phyloP scores from a whole-genome alignment of 768 basidiomycete species.

The Tricholomella constricta region DNA sequence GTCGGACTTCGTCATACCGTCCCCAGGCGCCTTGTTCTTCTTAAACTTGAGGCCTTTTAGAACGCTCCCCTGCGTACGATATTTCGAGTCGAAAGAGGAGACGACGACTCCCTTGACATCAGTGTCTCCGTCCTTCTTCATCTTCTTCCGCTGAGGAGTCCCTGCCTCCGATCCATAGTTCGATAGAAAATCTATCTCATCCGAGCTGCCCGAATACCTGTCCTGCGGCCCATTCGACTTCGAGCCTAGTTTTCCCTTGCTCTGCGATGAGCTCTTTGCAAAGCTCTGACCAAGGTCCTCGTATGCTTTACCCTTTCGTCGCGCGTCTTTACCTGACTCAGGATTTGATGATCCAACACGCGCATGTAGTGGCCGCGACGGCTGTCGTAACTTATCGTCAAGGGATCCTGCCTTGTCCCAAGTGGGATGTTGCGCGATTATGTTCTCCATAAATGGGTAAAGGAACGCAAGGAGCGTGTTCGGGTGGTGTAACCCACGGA shows the following conservation, averaged over 20 bases:
- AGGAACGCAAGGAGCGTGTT: neutral
- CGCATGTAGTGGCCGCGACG: constrained; percentile 6
- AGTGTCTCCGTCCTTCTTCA: constrained; percentile 7
- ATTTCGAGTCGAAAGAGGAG: neutral
- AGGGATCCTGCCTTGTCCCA: constrained; percentile 6
- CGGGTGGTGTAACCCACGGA: neutral
- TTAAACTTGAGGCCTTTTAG: constrained; percentile 34
- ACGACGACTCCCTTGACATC: constrained; percentile 3
- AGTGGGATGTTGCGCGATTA: neutral
- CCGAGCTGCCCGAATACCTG: neutral
- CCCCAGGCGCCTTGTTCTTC: constrained; percentile 30
- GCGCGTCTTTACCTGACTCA: neutral
- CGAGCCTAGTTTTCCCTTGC: constrained; percentile 3
- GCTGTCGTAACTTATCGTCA: constrained; percentile 14
- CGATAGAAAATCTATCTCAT: constrained; percentile 24
- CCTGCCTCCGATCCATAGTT: constrained; percentile 16
- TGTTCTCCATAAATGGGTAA: constrained; percentile 12
- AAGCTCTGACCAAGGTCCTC: constrained; percentile 23
- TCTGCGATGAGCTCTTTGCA: neutral
- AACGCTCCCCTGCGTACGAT: neutral
- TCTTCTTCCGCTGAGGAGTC: constrained; percentile 7
- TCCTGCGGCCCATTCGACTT: neutral
- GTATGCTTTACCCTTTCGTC: constrained; percentile 10
- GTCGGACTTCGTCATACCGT: neutral
- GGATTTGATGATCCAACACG: neutral